Base-by-base conservation (phyloP, 164 flowering plant species). In the Vitis amurensis region DNA sequence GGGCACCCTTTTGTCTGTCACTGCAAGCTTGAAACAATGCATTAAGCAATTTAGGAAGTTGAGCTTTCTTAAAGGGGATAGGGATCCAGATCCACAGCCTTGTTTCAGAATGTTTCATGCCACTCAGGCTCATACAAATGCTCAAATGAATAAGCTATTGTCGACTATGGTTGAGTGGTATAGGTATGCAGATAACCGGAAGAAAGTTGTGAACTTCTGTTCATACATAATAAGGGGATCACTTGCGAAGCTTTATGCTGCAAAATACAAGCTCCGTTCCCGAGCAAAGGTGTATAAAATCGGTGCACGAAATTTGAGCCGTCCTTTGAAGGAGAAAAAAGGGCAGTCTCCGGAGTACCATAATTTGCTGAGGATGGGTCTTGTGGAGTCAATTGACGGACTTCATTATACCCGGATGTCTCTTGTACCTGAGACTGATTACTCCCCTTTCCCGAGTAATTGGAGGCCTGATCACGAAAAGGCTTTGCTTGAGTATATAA, bases 101-200 rank as follows among this genome's bases (percentile, higher is more conserved):
- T 94, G 99, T 82, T 92, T 94, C 70, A 78, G 98, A 71, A 94
- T 94, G 98, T 94, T 94, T 68, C 98, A 94, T 83, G 98, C 98
- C 37, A 92, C 97, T 11, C 99, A 94, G 77, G 97, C 97, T 52
- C 98, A 94, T 76, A 91, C 99, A 55, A 94, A 94, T 83, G 84
- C 91, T 6, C 99, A 93, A 69, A 93, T 95, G 99, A 95, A 95
- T 77, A 95, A 95, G 80, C 81, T 95, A 11, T 73, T 95, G 74
- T 77, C 87, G 10, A 87, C 97, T 2, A 90, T 95, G 86, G 98
- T 87, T 69, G 99, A 93, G 78, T 93, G 98, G 98, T 93, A 87
- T 68, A 73, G 90, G 61, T 95, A 82, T 81, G 96, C 98, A 11
- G 99, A 95, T 77, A 93, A 95, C 70, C 73, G 98, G 55, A 95